These are phyloP conservation scores for Lasiodiplodia sp. DNA, from an alignment of 2,329 filamentous ascomycete species.

Conservation along the genomic window DNA sequence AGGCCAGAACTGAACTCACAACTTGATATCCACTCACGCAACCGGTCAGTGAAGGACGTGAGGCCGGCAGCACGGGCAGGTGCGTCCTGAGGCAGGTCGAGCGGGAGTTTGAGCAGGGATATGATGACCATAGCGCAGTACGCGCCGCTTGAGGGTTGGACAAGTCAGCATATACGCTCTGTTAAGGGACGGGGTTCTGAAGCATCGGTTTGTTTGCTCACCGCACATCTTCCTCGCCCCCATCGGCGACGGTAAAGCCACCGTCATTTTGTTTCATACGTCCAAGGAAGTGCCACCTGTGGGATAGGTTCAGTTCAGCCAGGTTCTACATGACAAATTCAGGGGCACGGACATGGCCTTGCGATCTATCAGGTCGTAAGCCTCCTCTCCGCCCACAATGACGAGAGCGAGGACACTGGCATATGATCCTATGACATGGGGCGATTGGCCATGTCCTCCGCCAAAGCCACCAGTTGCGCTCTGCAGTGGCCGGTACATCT, in stretches of 20 bases:
- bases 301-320: conserved; percentile 43
- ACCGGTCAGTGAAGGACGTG: conserved; percentile 72
- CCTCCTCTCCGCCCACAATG: conserved; percentile 77
- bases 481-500: conserved; percentile 82
- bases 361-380: conserved; percentile 79
- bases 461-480: conserved; percentile 87
- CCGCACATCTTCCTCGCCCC: conserved; percentile 93
- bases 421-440: conserved; percentile 90
- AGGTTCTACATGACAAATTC: conserved; percentile 16
- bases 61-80: conserved; percentile 71
- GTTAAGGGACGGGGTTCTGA: conserved; percentile 8
- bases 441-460: conserved; percentile 88
- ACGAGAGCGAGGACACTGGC: conserved; percentile 80
- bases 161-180: conserved; percentile 30
- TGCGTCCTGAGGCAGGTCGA: conserved; percentile 76
- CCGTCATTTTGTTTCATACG: conserved; percentile 85
- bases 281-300: conserved; percentile 83
- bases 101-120: conserved; percentile 81
- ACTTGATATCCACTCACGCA: conserved; percentile 79
- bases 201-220: conserved; percentile 51
- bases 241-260: conserved; percentile 85
- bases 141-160: conserved; percentile 68
- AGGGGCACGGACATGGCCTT: conserved; percentile 66
- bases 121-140: conserved; percentile 90
- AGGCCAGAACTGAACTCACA: conserved; percentile 62